Percentiles rank a stretch among this genome's conserved stretches.
Conservation (phyloP, 2,329 filamentous ascomycete species). For the Apiospora sp. region DNA sequence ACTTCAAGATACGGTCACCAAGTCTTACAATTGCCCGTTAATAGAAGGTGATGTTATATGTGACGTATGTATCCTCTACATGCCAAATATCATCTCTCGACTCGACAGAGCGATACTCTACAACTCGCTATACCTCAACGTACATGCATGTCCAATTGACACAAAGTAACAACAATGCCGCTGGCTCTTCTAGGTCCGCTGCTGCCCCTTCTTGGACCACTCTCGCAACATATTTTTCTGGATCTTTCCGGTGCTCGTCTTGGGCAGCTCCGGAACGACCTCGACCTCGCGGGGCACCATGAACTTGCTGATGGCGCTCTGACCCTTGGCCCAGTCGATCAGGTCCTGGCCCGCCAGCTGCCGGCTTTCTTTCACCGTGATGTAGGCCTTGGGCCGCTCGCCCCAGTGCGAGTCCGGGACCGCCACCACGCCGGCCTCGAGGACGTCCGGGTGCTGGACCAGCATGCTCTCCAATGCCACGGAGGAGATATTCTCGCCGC, state of each 20-base stretch:
- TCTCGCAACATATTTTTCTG: slow-evolving; percentile 92
- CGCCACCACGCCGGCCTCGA: slow-evolving; percentile 91
- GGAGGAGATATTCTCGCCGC: slow-evolving; percentile 96
- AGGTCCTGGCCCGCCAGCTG: slow-evolving; percentile 70
- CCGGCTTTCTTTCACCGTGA: slow-evolving; percentile 79
- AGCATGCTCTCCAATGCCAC: slow-evolving; percentile 92
- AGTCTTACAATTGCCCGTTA: no score
- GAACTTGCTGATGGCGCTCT: slow-evolving; percentile 85
- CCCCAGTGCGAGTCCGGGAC: slow-evolving; percentile 92
- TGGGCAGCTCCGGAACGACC: slow-evolving; percentile 86
- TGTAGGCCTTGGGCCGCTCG: slow-evolving; percentile 91
- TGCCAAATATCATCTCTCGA: not conserved
- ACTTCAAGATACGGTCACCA: no score
- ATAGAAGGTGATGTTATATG: no score
- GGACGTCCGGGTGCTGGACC: slow-evolving; percentile 83
- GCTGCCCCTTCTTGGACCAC: slow-evolving; percentile 57
- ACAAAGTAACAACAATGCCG: not conserved
- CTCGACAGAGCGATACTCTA: not conserved
- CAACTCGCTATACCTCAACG: not conserved
- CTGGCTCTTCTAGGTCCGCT: not conserved
- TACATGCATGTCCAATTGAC: not conserved
- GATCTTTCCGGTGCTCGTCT: slow-evolving; percentile 96
- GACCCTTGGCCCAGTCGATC: slow-evolving; percentile 84
- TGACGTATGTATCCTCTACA: not conserved
- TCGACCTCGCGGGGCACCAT: slow-evolving; percentile 83